Evolutionary conservation across 2,329 filamentous ascomycete species (phyloP), one percentile per base, ranked within the genome.

Genomic region (Plectosphaerella sp.): DNA sequence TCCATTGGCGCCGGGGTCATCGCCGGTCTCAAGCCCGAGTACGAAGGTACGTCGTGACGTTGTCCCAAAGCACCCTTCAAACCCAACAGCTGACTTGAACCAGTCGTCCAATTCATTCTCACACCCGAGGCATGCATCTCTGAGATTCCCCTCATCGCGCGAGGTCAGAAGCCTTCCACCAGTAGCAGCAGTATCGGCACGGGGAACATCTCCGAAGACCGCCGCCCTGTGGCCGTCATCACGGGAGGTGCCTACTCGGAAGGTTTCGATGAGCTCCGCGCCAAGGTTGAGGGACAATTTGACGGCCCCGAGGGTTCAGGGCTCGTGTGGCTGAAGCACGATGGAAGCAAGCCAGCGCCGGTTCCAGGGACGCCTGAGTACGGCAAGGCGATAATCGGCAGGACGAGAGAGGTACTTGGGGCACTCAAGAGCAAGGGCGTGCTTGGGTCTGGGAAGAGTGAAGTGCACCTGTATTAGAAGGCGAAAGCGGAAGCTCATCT

Each of bases 171-270:
- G 3, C 57, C 58, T 3, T 20, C 39, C 3, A 41, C 49, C 12
- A 49, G 53, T 1, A 52, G 53, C 50, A 61, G 56, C 53, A 28
- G 52, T 2, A 20, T 60, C 33, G 57, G 60, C 39, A 57, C 50
- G n/a, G 55, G 51, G 5, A 53, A 59, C 39, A 54, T 57, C 53
- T 48, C 50, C 4, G 14, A 39, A 4, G 16, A 15, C 7, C 33
- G 47, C 3, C 51, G 50, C 2, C 59, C 59, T 1, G 49, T 50
- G 6, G 59, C 59, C 2, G 25, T 64, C 4, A 28, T 65, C 3
- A 52, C 64, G 1, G 63, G 63, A 3, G 62, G 59, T 7, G 62
- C 52, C 3, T 64, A 56, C 47, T 48, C 52, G 14, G 57, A 56
- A 3, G 51, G 54, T 14, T 42, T 61, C 52, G 58, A 58, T 18